Conservation (phyloP, 306 rosid species). For the Malus orientalis region DNA sequence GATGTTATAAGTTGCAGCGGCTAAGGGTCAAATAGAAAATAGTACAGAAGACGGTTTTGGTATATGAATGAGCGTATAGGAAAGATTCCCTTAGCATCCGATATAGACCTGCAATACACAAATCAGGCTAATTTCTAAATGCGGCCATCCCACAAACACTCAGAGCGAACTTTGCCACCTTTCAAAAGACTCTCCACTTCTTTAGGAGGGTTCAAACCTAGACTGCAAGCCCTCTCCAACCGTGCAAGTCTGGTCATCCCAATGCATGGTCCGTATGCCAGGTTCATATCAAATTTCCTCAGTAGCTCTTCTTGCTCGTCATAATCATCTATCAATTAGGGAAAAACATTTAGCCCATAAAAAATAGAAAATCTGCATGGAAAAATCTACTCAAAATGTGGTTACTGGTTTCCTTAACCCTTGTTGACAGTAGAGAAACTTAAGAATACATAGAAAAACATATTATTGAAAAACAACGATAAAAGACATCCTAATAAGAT, state of each 20-base stretch:
- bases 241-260: conserved; percentile 63
- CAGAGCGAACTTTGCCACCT: conserved; percentile 28
- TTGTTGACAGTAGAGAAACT: background rate
- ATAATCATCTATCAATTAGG: conserved; percentile 40
- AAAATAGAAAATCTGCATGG: background rate
- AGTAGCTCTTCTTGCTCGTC: conserved; percentile 38
- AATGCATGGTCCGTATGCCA: conserved; percentile 69
- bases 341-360: background rate
- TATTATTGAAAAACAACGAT: background rate
- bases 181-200: conserved; percentile 40
- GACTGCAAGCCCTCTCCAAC: conserved; percentile 71
- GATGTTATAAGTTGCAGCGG: too few species aligned
- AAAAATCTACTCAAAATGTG: background rate
- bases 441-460: background rate
- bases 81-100: too few species aligned
- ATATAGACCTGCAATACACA: background rate
- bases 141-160: conserved; percentile 52
- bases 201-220: conserved; percentile 65
- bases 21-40: too few species aligned
- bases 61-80: too few species aligned
- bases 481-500: background rate
- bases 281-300: conserved; percentile 79
- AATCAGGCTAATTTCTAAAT: conserved; percentile 21
- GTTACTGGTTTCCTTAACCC: background rate
- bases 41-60: too few species aligned